Evolutionary conservation across 495 filamentous ascomycete species (phyloP).

Genomic region (Rhypophila decipiens): DNA sequence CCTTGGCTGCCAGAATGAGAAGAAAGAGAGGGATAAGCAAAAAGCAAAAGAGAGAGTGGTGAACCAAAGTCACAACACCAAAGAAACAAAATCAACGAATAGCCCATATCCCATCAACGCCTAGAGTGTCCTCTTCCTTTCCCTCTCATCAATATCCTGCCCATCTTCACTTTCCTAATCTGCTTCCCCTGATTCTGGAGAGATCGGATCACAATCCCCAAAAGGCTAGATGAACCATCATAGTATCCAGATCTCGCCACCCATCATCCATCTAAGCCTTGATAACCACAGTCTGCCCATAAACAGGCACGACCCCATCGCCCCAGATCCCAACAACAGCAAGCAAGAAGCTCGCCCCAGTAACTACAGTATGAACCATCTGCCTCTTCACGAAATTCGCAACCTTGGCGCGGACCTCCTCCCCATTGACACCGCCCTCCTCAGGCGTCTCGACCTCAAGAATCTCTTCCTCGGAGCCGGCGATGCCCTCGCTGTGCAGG

Average conservation of each 20-base stretch:
- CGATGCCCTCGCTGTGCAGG: slow-evolving; percentile 37
- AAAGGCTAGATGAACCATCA: too few species aligned
- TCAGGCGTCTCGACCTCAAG: slow-evolving; percentile 34
- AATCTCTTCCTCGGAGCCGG: slow-evolving; percentile 33
- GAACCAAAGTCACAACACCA: too few species aligned
- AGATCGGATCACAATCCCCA: too few species aligned
- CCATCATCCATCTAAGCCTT: background rate
- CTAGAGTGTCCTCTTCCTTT: too few species aligned
- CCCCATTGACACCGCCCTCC: slow-evolving; percentile 67
- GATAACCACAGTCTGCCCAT: slow-evolving; percentile 1
- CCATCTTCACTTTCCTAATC: too few species aligned
- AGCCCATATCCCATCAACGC: too few species aligned
- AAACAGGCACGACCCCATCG: slow-evolving; percentile 48
- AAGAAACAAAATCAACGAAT: too few species aligned
- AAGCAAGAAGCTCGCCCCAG: slow-evolving; percentile 64
- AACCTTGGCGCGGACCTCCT: slow-evolving; percentile 68
- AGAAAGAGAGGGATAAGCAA: too few species aligned
- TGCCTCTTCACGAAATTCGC: slow-evolving; percentile 58
- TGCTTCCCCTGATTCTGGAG: too few species aligned
- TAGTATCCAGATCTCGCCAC: background rate
- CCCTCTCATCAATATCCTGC: too few species aligned
- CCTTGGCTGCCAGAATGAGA: too few species aligned
- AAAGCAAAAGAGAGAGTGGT: too few species aligned
- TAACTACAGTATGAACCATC: slow-evolving; percentile 51
- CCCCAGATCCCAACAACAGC: slow-evolving; percentile 85